phyloP scores from a whole-genome alignment of 768 basidiomycete genomes.

The Coprinopsis strossmayeri region DNA sequence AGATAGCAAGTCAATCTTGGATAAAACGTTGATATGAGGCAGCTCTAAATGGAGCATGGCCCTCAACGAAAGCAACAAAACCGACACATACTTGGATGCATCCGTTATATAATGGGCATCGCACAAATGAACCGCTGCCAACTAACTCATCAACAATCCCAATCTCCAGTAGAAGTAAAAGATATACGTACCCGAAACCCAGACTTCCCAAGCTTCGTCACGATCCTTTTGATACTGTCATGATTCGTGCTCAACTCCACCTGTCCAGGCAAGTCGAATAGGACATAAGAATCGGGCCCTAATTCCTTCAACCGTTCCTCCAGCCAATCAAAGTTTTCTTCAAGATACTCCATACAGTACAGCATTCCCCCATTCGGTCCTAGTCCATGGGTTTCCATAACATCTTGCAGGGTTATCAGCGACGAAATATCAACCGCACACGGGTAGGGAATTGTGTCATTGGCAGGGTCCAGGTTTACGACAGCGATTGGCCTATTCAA shows the following conservation, averaged over 20 bases:
- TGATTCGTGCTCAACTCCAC: constrained; percentile 98
- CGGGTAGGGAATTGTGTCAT: constrained; percentile 84
- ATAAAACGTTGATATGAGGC: constrained; percentile 96
- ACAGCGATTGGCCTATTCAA: constrained; percentile 81
- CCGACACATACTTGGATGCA: constrained; percentile 89
- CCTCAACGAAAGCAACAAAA: constrained; percentile 84
- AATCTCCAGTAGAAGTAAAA: constrained; percentile 4
- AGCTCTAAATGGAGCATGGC: constrained; percentile 98
- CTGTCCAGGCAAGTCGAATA: constrained; percentile 96
- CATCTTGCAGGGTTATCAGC: constrained; percentile 82
- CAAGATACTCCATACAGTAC: constrained; percentile 95
- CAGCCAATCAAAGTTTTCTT: constrained; percentile 90
- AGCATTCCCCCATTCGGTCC: constrained; percentile 97
- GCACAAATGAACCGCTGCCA: constrained; percentile 91
- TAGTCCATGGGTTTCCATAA: constrained; percentile 75
- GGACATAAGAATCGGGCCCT: constrained; percentile 72
- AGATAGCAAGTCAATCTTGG: constrained; percentile 88
- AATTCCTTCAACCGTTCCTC: constrained; percentile 59
- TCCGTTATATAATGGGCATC: constrained; percentile 98
- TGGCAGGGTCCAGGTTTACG: constrained; percentile 95
- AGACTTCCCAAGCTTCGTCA: constrained; percentile 61
- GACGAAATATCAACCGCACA: constrained; percentile 81
- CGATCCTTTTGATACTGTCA: constrained; percentile 76
- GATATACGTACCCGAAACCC: constrained; percentile 72
- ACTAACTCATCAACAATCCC: constrained; percentile 35